Evolutionary conservation across 2,329 filamentous ascomycete species (phyloP).

Genomic region (Nemania sp.): DNA sequence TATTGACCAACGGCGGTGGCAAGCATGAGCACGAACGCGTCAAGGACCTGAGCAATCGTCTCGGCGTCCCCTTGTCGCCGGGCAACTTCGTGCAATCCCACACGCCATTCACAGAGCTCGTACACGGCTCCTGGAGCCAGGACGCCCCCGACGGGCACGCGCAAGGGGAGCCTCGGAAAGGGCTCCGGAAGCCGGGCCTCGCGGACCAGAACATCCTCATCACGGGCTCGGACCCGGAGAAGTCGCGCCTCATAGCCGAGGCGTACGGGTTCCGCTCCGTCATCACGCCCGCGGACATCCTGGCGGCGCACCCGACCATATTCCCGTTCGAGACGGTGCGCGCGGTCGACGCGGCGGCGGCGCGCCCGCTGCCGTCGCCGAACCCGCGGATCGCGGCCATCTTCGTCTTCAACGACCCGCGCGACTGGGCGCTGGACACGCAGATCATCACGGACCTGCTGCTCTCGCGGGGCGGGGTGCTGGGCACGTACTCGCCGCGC

Average conservation of each 20-base stretch:
- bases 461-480: conserved; percentile 74
- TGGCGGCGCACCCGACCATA: conserved; percentile 71
- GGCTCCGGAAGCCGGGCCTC: conserved; percentile 46
- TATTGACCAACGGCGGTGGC: conserved; percentile 94
- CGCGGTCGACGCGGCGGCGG: conserved; percentile 59
- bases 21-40: conserved; percentile 78
- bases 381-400: conserved; percentile 80
- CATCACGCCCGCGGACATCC: conserved; percentile 83
- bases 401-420: conserved; percentile 92
- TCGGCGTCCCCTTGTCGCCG: conserved; percentile 66
- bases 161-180: not conserved
- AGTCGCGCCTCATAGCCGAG: conserved; percentile 75
- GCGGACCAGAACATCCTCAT: conserved; percentile 72
- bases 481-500: conserved; percentile 77
- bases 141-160: not conserved
- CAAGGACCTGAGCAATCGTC: conserved; percentile 67
- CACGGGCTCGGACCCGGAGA: conserved; percentile 69
- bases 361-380: conserved; percentile 60
- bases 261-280: conserved; percentile 80
- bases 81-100: conserved; percentile 86
- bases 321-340: conserved; percentile 79
- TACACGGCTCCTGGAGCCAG: conserved; percentile 12
- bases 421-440: conserved; percentile 92
- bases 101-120: conserved; percentile 80
- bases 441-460: conserved; percentile 85